Conservation (phyloP, 2,329 filamentous ascomycete genomes). For the Dactylellina sp. region DNA sequence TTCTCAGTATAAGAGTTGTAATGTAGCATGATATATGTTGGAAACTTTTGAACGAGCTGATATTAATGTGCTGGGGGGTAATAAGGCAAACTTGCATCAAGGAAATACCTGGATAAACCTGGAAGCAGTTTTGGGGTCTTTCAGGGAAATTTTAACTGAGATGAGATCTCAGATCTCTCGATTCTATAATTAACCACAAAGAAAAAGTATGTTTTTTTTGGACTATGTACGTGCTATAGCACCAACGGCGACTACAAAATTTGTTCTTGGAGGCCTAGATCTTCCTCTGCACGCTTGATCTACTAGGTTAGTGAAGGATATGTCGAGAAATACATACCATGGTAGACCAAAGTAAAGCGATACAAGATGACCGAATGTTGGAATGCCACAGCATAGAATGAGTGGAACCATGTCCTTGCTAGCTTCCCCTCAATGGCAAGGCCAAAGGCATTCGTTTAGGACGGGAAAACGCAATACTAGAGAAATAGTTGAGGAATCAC, state of each 20-base stretch:
- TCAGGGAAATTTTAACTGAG: slow-evolving; percentile 11
- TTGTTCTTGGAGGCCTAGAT: slow-evolving; percentile 25
- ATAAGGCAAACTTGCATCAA: too few species aligned
- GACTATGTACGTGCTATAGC: neutral
- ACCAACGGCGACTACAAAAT: slow-evolving; percentile 8
- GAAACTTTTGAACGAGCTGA: too few species aligned
- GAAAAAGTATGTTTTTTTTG: slow-evolving; percentile 12
- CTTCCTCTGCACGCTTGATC: neutral
- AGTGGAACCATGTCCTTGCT: slow-evolving; percentile 24
- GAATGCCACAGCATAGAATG: slow-evolving; percentile 32
- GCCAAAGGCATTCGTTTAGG: neutral
- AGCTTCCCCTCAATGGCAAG: neutral
- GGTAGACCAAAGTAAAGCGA: neutral
- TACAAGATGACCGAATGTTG: slow-evolving; percentile 18
- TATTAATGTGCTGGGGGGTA: too few species aligned
- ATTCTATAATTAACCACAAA: slow-evolving; percentile 4
- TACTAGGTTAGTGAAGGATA: neutral
- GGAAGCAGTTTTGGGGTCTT: neutral
- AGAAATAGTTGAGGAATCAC: neutral
- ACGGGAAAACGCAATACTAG: slow-evolving; percentile 20
- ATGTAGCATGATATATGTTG: too few species aligned
- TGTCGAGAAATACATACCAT: slow-evolving; percentile 1
- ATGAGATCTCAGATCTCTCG: slow-evolving; percentile 29
- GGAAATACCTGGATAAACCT: slow-evolving; percentile 10
- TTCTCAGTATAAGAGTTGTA: too few species aligned